A percentile compares a stretch with the other conserved stretches of the same genome.
phyloP scores from a whole-genome alignment of 768 basidiomycete species.

The Collybia mongolica region DNA sequence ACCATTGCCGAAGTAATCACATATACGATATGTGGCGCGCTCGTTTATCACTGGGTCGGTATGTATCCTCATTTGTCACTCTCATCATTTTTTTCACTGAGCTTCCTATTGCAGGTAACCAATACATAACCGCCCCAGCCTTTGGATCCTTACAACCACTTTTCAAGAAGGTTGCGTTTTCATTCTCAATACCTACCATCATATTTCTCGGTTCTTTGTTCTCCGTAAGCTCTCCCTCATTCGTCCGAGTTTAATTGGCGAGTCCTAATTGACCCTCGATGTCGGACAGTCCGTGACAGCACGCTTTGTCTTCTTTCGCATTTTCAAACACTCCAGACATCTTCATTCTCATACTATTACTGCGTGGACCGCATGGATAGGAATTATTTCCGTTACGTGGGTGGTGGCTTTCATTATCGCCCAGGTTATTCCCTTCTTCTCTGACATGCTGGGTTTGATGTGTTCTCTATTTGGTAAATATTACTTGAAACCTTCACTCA shows the following conservation, averaged over 20 bases:
- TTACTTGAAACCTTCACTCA: background rate
- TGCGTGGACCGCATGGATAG: conserved; percentile 30
- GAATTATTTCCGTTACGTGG: conserved; percentile 30
- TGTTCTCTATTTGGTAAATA: conserved; percentile 36
- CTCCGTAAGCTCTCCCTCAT: conserved; percentile 24
- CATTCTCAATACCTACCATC: conserved; percentile 44
- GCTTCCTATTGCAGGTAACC: conserved; percentile 12
- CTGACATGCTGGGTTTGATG: conserved; percentile 38
- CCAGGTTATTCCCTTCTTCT: conserved; percentile 35
- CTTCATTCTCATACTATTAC: conserved; percentile 28
- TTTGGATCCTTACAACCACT: conserved; percentile 36
- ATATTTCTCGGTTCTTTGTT: conserved; percentile 42
- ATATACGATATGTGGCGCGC: conserved; percentile 39
- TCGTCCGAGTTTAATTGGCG: no score
- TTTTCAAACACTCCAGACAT: conserved; percentile 37
- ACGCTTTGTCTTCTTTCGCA: conserved; percentile 44
- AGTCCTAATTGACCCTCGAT: no score
- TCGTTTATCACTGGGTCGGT: conserved; percentile 39
- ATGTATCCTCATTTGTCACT: background rate
- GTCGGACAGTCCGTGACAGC: conserved; percentile 32
- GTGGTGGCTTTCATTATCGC: conserved; percentile 30
- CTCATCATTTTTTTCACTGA: background rate
- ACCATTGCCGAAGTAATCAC: conserved; percentile 39
- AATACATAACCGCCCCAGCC: conserved; percentile 43
- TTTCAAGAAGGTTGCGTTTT: conserved; percentile 41